Conservation (phyloP, 345 rosid species). For the Corymbia maculata region DNA sequence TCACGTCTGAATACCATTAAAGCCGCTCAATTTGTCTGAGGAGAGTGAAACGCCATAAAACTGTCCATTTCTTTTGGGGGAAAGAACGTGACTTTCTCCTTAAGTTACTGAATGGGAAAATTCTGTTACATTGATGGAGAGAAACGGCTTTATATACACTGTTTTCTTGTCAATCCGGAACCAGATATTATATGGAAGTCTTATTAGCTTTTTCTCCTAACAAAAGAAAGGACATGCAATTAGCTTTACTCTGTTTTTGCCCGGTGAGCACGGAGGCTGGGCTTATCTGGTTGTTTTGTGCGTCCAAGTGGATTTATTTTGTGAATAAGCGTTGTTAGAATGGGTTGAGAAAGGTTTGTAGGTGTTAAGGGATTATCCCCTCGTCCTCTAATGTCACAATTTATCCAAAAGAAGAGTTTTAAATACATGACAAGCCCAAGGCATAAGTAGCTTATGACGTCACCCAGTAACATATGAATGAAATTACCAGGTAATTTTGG, state of each 20-base stretch:
- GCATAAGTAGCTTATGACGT: not conserved
- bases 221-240: not conserved
- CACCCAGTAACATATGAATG: not conserved
- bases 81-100: no score
- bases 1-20: no score
- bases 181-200: not conserved
- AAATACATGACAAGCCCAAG: not conserved
- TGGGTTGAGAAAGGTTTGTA: not conserved
- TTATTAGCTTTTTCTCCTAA: not conserved
- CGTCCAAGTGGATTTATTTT: not conserved
- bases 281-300: not conserved
- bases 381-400: not conserved
- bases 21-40: no score
- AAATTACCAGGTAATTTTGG: not conserved
- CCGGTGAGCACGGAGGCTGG: rapidly evolving
- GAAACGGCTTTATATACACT: not conserved
- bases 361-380: not conserved
- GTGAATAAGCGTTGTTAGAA: not conserved
- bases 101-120: no score
- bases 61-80: no score
- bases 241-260: not conserved
- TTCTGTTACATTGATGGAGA: no score
- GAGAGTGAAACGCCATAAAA: no score
- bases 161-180: not conserved
- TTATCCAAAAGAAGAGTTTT: not conserved